phyloP scores from a whole-genome alignment of 805 yeast genomes.

The Yamadazyma insecticola region DNA sequence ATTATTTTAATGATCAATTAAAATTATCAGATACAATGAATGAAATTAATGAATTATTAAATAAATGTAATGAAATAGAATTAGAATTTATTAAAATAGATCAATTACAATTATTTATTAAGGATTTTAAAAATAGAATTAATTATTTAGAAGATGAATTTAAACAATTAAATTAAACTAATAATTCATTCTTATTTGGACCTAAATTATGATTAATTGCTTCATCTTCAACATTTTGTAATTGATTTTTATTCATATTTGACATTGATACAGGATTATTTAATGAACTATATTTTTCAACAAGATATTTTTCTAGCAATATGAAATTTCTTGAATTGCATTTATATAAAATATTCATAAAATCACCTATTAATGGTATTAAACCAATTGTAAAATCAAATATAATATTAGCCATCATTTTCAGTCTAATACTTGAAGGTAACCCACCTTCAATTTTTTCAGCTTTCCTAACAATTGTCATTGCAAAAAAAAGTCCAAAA shows the following conservation, averaged over 20 bases:
- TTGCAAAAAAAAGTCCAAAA: constrained; percentile 25
- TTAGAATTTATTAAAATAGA: constrained; percentile 48
- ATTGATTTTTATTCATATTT: constrained; percentile 3
- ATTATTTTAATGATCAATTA: constrained; percentile 18
- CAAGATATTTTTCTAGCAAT: constrained; percentile 35
- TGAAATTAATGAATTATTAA: constrained; percentile 34
- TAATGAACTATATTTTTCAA: constrained; percentile 20
- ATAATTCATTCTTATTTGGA: constrained; percentile 5
- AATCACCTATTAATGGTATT: constrained; percentile 74
- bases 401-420: constrained; percentile 35
- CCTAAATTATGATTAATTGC: constrained; percentile 1
- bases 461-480: constrained; percentile 27
- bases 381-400: constrained; percentile 38
- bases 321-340: constrained; percentile 73
- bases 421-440: constrained; percentile 23
- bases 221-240: constrained; percentile 3
- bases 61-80: constrained; percentile 48
- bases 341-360: constrained; percentile 67
- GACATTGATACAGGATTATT: constrained; percentile 1
- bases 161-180: constrained; percentile 3
- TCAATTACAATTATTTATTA: constrained; percentile 40
- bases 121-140: constrained; percentile 38
- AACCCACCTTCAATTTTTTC: constrained; percentile 34
- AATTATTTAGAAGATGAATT: constrained; percentile 25
- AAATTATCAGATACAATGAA: constrained; percentile 36